A percentile compares a stretch with the other conserved stretches of the same genome.
Conservation (phyloP, 2,329 filamentous ascomycete species). For the Alternaria consortialis region DNA sequence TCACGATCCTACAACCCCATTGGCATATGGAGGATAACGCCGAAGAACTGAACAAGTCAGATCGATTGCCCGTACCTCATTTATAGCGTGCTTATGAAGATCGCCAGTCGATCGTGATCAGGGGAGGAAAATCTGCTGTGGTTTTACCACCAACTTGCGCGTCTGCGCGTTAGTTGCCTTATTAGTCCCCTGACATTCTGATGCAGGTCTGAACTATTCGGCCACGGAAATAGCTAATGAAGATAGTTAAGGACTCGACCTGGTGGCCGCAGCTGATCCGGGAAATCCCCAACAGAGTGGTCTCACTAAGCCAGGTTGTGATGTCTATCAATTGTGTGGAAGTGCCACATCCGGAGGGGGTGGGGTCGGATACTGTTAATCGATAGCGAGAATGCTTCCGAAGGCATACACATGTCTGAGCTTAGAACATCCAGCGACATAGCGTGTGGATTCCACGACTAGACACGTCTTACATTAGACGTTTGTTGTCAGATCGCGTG, state of each 20-base stretch:
- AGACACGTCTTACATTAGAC: not conserved
- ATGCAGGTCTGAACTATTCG: not conserved
- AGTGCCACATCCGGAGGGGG: not conserved
- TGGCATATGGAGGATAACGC: too few species aligned
- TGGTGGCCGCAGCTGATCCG: not conserved
- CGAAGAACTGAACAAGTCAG: not conserved
- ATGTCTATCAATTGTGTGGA: not conserved
- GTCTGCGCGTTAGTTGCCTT: conserved; percentile 1
- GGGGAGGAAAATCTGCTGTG: not conserved
- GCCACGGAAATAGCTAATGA: not conserved
- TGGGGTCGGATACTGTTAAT: not conserved
- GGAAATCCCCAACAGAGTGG: not conserved
- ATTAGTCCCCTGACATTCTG: not conserved
- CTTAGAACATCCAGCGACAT: not conserved
- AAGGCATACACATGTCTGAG: not conserved
- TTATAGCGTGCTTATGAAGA: not conserved
- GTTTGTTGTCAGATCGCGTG: not conserved
- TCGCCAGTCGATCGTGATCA: not conserved
- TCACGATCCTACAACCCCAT: not conserved
- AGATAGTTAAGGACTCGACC: not conserved
- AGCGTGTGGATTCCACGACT: not conserved
- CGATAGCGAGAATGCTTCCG: not conserved
- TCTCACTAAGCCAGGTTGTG: not conserved
- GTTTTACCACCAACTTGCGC: not conserved
- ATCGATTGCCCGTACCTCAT: not conserved